Percentiles rank a stretch among this genome's conserved stretches.
phyloP scores from a whole-genome alignment of 2,329 filamentous ascomycete genomes.

The Blastomyces parvus region DNA sequence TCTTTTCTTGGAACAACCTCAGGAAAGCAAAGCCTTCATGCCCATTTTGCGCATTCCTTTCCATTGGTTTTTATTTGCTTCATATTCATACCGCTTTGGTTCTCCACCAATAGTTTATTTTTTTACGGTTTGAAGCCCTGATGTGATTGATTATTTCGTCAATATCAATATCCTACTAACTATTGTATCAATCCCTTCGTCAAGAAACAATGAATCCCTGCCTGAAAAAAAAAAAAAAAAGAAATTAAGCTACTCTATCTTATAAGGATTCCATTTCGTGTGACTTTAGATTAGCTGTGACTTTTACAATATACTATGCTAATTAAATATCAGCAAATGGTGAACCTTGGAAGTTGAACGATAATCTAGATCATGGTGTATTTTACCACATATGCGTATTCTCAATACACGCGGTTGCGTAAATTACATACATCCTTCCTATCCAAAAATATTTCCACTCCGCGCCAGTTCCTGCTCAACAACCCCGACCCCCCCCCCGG shows the following conservation, averaged over 20 bases:
- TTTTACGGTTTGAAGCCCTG: background rate
- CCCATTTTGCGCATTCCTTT: background rate
- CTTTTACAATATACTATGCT: background rate
- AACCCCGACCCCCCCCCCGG: background rate
- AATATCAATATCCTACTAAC: background rate
- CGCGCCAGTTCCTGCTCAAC: background rate
- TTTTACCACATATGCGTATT: background rate
- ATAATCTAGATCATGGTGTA: background rate
- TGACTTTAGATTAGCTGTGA: background rate
- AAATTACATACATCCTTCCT: constrained; percentile 3
- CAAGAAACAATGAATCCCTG: too few species aligned
- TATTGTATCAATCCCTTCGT: too few species aligned
- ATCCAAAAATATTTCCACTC: background rate
- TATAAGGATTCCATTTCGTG: too few species aligned
- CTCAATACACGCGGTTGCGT: background rate
- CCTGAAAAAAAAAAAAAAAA: too few species aligned
- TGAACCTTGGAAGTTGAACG: background rate
- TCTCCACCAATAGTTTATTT: background rate
- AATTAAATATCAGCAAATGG: background rate
- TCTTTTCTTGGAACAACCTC: background rate
- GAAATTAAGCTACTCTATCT: too few species aligned
- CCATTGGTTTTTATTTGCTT: background rate
- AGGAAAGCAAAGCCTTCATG: too few species aligned
- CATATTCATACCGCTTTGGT: background rate
- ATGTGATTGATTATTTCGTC: too few species aligned